These are phyloP conservation scores for Wickerhamomyces queroliae DNA, from an alignment of 805 yeast genomes.

Conservation along the genomic window DNA sequence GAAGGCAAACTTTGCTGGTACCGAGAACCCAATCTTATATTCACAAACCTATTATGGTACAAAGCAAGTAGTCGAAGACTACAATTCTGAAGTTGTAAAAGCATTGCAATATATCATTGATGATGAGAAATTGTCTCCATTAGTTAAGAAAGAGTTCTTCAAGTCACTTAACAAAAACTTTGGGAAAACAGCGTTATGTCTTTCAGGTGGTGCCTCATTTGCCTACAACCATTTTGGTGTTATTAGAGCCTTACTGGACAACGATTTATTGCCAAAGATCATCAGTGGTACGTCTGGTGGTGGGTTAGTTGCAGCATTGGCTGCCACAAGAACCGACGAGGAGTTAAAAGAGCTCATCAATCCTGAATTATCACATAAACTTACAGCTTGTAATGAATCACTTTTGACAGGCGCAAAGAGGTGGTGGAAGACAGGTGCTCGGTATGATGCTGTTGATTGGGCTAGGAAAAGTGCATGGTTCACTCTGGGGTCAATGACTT, in stretches of 20 bases:
- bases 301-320: conserved; percentile 68
- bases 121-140: conserved; percentile 30
- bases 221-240: conserved; percentile 76
- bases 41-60: conserved; percentile 77
- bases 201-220: conserved; percentile 78
- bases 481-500: conserved; percentile 68
- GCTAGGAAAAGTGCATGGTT: conserved; percentile 64
- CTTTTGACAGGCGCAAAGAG: conserved; percentile 55
- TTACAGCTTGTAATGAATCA: conserved; percentile 67
- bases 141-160: conserved; percentile 47
- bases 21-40: conserved; percentile 64
- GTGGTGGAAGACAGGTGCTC: conserved; percentile 71
- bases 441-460: conserved; percentile 73
- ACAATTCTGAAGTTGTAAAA: conserved; percentile 44
- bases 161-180: conserved; percentile 53
- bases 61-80: conserved; percentile 49
- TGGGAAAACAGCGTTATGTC: conserved; percentile 67
- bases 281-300: conserved; percentile 82
- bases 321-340: conserved; percentile 63
- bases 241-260: conserved; percentile 62
- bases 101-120: conserved; percentile 39
- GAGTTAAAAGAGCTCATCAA: conserved; percentile 48
- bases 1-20: conserved; percentile 73
- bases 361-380: conserved; percentile 56
- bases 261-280: conserved; percentile 59